Conservation (phyloP, 805 yeast genomes). For the Zygosaccharomyces pseudorouxii region DNA sequence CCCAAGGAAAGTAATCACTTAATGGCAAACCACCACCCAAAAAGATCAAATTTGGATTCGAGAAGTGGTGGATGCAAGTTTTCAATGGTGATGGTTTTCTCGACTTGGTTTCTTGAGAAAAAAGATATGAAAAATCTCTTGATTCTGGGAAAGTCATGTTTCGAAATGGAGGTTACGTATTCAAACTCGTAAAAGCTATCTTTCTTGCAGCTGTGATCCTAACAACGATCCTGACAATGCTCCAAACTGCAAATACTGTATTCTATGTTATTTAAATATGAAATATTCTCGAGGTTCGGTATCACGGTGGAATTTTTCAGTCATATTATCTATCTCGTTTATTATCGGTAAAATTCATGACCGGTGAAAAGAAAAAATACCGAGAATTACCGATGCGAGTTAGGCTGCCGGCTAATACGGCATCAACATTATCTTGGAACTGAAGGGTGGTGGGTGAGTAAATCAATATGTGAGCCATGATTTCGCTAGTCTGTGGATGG, state of each 20-base stretch:
- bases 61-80: slow-evolving; percentile 72
- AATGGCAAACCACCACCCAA: slow-evolving; percentile 95
- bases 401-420: not conserved
- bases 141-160: slow-evolving; percentile 40
- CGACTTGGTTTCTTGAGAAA: slow-evolving; percentile 71
- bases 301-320: slow-evolving; percentile 5
- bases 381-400: slow-evolving; percentile 3
- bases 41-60: slow-evolving; percentile 72
- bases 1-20: slow-evolving; percentile 89
- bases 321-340: slow-evolving; percentile 1
- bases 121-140: slow-evolving; percentile 68
- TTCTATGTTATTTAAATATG: not conserved
- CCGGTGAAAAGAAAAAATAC: not conserved
- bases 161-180: not conserved
- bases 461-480: too few relatives aligned
- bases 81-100: slow-evolving; percentile 80
- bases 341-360: not conserved
- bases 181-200: too few relatives aligned
- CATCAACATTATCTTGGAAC: not conserved
- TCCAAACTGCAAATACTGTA: not conserved
- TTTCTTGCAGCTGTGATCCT: too few relatives aligned
- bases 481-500: too few relatives aligned
- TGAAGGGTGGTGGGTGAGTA: too few relatives aligned
- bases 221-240: too few relatives aligned
- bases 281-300: not conserved